Evolutionary conservation across 371 early-diverging fungal genomes (phyloP), one percentile per base, ranked within the genome.

Genomic region (Zychaea mexicana): DNA sequence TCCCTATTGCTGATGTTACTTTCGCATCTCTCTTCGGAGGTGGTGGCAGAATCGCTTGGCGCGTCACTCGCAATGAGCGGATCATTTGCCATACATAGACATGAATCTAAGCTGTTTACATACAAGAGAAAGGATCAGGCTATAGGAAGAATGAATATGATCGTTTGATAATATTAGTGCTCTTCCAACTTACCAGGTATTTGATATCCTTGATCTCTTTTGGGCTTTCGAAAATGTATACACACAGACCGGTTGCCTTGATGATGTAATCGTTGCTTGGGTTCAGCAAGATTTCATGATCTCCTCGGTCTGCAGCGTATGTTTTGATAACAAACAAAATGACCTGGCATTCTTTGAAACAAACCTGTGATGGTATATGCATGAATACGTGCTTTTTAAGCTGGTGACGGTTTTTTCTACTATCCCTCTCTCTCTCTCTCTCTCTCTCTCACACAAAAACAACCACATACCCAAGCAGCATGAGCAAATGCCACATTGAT

Each of bases 311-410:
- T 58, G 21, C 31, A 22, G 60, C 47, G 49, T 72, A 71, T 0
- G 76, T 70, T 28, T 85, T 85, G 15, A 90, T 76, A 26, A 85
- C 91, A 76, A 90, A 83, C 63, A 90, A 63, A 19, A 90, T 83
- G 5, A 86, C 83, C 71, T 93, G 93, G 55, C 88, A 90, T 68
- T 93, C 90, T 13, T 78, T 75, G 67, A 75, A 93, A 13, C 88
- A 61, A 60, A 85, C 79, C 76, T 83, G 49, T 10, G 33, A 36
- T 36, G 2, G n/a, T 42, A 42, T 42, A 42, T n/a, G n/a, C n/a
- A 12, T 42, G 13, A 0, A 42, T 42, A 12, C 8, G 15, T 36
- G 36, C 19, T 7, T 46, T 2, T 17, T 46, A 49, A 1, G 24
- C 13, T 22, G 19, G 12, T 2, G 49, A 42, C 17, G n/a, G n/a